Evolutionary conservation across 1,284 basidiomycete genomes (phyloP).

Genomic region (Cryptococcus floricola): DNA sequence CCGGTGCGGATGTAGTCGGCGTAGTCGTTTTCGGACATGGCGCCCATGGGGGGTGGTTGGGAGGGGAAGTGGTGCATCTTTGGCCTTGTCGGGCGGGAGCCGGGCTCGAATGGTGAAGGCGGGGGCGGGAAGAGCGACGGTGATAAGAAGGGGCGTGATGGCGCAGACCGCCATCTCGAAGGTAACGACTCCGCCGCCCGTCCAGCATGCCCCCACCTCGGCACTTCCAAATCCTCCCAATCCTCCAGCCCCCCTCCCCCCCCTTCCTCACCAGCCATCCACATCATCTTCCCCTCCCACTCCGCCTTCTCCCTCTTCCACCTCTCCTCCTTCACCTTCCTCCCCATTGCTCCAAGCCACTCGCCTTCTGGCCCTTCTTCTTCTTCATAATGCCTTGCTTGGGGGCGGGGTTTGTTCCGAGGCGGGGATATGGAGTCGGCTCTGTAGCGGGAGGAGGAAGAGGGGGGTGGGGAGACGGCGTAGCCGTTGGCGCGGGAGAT

Average conservation of each 20-base stretch:
- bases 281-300: conserved; percentile 22
- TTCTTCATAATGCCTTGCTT: conserved; percentile 3
- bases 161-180: conserved; percentile 7
- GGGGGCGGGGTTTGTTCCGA: conserved; percentile 1
- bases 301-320: conserved; percentile 11
- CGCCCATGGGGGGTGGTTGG: conserved; percentile 20
- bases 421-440: conserved; percentile 28
- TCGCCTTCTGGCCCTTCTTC: conserved; percentile 10
- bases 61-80: conserved; percentile 16
- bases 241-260: conserved; percentile 5
- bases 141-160: not conserved
- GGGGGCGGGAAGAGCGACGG: not conserved
- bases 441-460: not conserved
- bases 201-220: not conserved
- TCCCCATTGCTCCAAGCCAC: conserved; percentile 17
- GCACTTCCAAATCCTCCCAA: conserved; percentile 9
- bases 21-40: conserved; percentile 31
- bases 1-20: conserved; percentile 23
- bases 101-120: not conserved
- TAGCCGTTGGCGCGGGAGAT: conserved; percentile 35
- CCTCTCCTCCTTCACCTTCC: conserved; percentile 12
- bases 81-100: not conserved
- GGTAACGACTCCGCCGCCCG: conserved; percentile 10
- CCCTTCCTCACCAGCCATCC: conserved; percentile 10
- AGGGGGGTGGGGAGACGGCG: conserved; percentile 22